A percentile compares a stretch with the other conserved stretches of the same genome.
phyloP scores from a whole-genome alignment of 441 rosid genomes.

The Corymbia calophylla region DNA sequence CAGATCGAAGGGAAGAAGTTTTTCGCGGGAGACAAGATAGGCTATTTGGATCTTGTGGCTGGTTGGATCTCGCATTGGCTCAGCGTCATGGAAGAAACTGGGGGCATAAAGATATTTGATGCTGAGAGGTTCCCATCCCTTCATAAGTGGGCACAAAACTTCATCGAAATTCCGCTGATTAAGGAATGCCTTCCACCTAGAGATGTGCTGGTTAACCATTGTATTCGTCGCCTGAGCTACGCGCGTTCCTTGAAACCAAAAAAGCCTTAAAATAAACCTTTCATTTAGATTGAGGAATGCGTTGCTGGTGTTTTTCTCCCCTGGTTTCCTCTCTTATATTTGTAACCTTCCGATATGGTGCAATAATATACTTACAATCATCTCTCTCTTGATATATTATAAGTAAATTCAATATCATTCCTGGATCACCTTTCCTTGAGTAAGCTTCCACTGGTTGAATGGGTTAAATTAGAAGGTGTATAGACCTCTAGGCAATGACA shows the following conservation, averaged over 20 bases:
- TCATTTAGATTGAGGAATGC: background rate
- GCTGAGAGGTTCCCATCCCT: constrained; percentile 17
- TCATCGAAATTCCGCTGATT: constrained; percentile 12
- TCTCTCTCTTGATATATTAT: background rate
- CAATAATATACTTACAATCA: background rate
- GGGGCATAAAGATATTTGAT: constrained; percentile 21
- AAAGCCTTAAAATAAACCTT: background rate
- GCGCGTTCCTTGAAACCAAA: constrained; percentile 8
- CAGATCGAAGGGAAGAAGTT: background rate
- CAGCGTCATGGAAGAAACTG: constrained; percentile 22
- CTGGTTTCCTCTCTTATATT: background rate
- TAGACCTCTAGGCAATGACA: background rate
- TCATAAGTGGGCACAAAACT: constrained; percentile 10
- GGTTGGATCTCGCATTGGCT: constrained; percentile 1
- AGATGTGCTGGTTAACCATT: background rate
- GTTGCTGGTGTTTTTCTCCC: background rate
- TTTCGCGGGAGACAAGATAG: background rate
- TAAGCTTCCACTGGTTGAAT: background rate
- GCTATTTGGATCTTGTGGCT: background rate
- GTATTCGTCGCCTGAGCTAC: background rate
- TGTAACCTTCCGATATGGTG: background rate
- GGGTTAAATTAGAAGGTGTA: background rate
- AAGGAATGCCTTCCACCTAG: constrained; percentile 19
- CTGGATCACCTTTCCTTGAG: background rate
- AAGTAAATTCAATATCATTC: background rate